Conservation (phyloP, 2,329 filamentous ascomycete species). For the Fusarium sp. region DNA sequence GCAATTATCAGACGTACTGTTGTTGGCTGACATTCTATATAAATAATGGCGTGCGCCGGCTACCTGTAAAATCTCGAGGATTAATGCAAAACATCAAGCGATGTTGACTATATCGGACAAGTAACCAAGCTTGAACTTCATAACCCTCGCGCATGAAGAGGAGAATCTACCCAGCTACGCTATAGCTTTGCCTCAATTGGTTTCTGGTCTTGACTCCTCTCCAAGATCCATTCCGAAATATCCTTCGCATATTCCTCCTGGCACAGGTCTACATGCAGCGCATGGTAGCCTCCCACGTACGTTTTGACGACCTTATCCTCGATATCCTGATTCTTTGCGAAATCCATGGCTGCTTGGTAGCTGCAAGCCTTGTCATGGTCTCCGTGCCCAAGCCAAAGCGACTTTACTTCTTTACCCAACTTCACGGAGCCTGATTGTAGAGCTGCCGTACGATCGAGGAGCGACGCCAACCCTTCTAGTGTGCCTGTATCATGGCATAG, state of each 20-base stretch:
- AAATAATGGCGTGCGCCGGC: slow-evolving; percentile 7
- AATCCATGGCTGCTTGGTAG: slow-evolving; percentile 73
- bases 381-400: slow-evolving; percentile 82
- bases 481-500: slow-evolving; percentile 88
- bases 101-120: background rate
- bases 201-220: slow-evolving; percentile 49
- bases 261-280: slow-evolving; percentile 73
- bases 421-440: slow-evolving; percentile 69
- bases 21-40: background rate
- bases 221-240: slow-evolving; percentile 75
- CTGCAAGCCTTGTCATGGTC: slow-evolving; percentile 78
- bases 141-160: background rate
- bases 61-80: background rate
- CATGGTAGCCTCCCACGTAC: slow-evolving; percentile 85
- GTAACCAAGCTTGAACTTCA: no score
- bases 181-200: slow-evolving; percentile 57
- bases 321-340: slow-evolving; percentile 70
- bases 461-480: slow-evolving; percentile 80
- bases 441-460: slow-evolving; percentile 79
- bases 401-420: slow-evolving; percentile 67
- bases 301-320: slow-evolving; percentile 77
- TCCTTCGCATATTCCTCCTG: slow-evolving; percentile 70
- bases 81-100: slow-evolving; percentile 15
- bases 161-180: slow-evolving; percentile 5
- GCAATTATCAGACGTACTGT: background rate